These are phyloP conservation scores for Smithsoniella earleae DNA, from an alignment of 163 green algal genomes.

Conservation along the genomic window DNA sequence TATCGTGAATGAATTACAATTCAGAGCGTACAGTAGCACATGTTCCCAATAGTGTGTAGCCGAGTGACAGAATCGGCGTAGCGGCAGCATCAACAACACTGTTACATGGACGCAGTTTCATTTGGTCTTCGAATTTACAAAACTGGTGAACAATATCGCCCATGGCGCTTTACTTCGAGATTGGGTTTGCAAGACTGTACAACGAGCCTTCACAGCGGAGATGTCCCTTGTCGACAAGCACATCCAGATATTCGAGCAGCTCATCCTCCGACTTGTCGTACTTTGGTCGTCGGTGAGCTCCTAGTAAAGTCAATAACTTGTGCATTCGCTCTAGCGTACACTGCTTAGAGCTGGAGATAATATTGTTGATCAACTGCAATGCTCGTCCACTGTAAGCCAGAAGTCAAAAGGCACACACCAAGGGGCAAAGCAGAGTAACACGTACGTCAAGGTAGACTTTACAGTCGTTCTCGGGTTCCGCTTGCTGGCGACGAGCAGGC, in stretches of 20 bases:
- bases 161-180: too few relatives aligned
- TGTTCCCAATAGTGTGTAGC: too few relatives aligned
- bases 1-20: too few relatives aligned
- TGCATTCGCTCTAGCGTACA: conserved; percentile 20
- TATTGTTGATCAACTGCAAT: conserved; percentile 27
- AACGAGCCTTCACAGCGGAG: conserved; percentile 12
- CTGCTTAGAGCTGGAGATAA: conserved; percentile 15
- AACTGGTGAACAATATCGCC: too few relatives aligned
- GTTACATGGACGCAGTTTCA: too few relatives aligned
- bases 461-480: conserved; percentile 16
- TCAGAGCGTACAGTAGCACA: too few relatives aligned
- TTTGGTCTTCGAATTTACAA: too few relatives aligned
- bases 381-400: background rate
- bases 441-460: conserved; percentile 5
- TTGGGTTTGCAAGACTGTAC: conserved; percentile 16
- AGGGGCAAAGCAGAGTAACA: background rate
- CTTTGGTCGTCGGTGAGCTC: background rate
- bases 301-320: conserved; percentile 1
- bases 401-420: background rate
- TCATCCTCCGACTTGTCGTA: conserved; percentile 27
- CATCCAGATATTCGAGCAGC: conserved; percentile 26
- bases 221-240: conserved; percentile 3
- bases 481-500: conserved; percentile 4
- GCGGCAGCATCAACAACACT: too few relatives aligned
- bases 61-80: too few relatives aligned